Evolutionary conservation across 257 asterid species (phyloP).

Genomic region (Solanum pennellii): DNA sequence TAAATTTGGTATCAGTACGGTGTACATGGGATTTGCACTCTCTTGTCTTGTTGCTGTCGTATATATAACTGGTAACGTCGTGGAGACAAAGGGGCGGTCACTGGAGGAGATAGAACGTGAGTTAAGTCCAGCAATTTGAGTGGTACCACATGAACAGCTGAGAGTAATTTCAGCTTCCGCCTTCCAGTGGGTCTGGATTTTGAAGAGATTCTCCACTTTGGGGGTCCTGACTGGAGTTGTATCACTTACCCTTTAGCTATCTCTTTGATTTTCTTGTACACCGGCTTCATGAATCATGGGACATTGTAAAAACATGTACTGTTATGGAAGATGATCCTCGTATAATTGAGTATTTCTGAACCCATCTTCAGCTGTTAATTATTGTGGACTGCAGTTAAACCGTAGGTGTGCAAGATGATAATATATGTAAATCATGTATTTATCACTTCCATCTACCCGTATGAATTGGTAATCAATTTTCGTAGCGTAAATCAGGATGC

Average conservation of each 20-base stretch:
- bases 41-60: slow-evolving; percentile 62
- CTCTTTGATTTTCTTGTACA: background rate
- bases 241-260: background rate
- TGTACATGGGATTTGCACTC: slow-evolving; percentile 82
- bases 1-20: slow-evolving; percentile 78
- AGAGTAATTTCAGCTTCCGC: background rate
- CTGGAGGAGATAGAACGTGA: slow-evolving; percentile 87
- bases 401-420: background rate
- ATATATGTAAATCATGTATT: background rate
- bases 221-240: background rate
- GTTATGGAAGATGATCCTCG: background rate
- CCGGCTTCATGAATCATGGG: background rate
- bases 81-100: slow-evolving; percentile 90
- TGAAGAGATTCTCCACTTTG: background rate
- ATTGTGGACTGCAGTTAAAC: background rate
- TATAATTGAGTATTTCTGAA: background rate
- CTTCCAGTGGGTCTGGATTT: background rate
- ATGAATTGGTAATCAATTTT: background rate
- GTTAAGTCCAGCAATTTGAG: slow-evolving; percentile 45
- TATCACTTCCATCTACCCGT: background rate
- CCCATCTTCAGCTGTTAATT: background rate
- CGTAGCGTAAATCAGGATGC: background rate
- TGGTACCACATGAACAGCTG: background rate
- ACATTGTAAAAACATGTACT: background rate
- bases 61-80: slow-evolving; percentile 67